Evolutionary conservation across 441 rosid species (phyloP), one percentile per base, ranked within the genome.

Genomic region (Biscutella laevigata): DNA sequence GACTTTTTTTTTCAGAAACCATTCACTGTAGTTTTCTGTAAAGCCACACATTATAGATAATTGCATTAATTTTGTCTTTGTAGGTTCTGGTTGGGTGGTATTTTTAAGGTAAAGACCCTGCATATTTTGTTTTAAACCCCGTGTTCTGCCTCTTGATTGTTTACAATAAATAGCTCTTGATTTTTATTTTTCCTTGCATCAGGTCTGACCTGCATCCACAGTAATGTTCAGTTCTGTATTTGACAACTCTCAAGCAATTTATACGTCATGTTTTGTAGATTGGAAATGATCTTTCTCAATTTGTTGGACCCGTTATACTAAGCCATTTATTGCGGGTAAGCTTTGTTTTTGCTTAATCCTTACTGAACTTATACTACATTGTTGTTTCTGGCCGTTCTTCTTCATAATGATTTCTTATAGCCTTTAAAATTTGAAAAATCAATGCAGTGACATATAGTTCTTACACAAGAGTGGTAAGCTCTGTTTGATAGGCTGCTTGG

Each of bases 21-120:
- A 10, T 21, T 13, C 48, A 50, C 19, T 49, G 24, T 62, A 27
- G 9, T 27, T 70, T 59, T 41, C 28, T 17, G 39, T 29, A 11
- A 36, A 48, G 52, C 45, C 11, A 7, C 33, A 10, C 11, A 39
- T 21, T 16, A 12, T 38, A 32, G 8, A 9, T 28, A 44, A 11
- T 6, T 1, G 36, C 25, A 14, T 47, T 35, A 35, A 55, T 53
- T 9, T 17, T 40, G 43, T 28, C 12, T 22, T 61, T 48, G 66
- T 64, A 92, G 95, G 79, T 92, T 92, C 69, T 92, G 92, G 95
- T 67, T 78, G 46, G 99, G 86, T 61, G 95, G 97, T 34, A 22
- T 82, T 43, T 84, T 86, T 73, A 92, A 92, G 99, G 99, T 88
- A 72, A 64, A 33, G 21, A 48, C 50, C 36, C 2, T 25, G 2